phyloP scores from a whole-genome alignment of 2,329 filamentous ascomycete genomes.

The Sclerotiophoma versabilis region DNA sequence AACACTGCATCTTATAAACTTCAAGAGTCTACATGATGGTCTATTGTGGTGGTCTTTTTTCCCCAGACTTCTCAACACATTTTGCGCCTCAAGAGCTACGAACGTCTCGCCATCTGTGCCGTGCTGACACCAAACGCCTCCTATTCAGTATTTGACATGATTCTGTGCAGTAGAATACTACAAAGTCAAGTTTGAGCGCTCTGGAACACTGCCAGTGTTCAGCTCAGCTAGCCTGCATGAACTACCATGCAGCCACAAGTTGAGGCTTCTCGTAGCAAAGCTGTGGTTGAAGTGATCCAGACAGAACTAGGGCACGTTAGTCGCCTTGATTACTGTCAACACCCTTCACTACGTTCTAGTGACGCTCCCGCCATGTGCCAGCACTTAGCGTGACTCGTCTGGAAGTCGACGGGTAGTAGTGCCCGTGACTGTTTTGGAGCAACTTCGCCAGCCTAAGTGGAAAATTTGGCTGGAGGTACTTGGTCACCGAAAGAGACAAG shows the following conservation, averaged over 20 bases:
- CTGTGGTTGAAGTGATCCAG: not conserved
- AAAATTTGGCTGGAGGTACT: no score
- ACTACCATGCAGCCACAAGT: not conserved
- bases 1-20: not conserved
- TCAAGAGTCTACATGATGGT: not conserved
- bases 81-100: not conserved
- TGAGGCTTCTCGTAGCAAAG: not conserved
- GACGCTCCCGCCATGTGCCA: not conserved
- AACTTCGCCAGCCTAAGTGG: no score
- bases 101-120: not conserved
- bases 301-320: not conserved
- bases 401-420: not conserved
- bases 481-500: no score
- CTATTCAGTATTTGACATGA: not conserved
- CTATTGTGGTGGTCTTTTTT: not conserved
- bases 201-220: not conserved
- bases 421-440: no score
- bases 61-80: not conserved
- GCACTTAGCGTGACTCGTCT: not conserved
- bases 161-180: not conserved
- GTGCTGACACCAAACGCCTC: slow-evolving; percentile 3
- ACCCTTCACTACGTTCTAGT: no score
- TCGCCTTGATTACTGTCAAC: not conserved
- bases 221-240: not conserved
- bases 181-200: not conserved